phyloP scores from a whole-genome alignment of 805 yeast species.

The Cyberlindnera japonica region DNA sequence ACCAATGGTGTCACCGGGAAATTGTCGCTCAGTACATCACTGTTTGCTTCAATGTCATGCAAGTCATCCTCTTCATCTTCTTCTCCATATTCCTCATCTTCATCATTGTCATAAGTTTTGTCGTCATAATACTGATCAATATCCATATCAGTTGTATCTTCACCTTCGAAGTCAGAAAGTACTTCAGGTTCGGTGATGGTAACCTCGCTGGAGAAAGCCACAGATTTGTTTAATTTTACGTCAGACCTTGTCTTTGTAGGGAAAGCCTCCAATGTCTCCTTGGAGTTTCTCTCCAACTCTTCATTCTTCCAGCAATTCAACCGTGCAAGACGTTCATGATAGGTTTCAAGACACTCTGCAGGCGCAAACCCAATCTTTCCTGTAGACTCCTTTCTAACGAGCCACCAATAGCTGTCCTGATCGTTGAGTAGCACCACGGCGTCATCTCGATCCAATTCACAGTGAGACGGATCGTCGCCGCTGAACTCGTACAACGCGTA shows the following conservation, averaged over 20 bases:
- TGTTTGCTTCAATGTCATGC: conserved; percentile 18
- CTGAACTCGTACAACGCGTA: conserved; percentile 84
- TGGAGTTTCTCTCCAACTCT: conserved; percentile 35
- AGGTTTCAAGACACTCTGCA: conserved; percentile 91
- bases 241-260: conserved; percentile 1
- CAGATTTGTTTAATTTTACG: conserved; percentile 17
- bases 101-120: conserved; percentile 4
- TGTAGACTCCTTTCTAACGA: conserved; percentile 57
- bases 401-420: conserved; percentile 96
- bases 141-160: background rate
- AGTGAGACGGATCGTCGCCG: conserved; percentile 93
- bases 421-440: conserved; percentile 81
- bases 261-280: conserved; percentile 11
- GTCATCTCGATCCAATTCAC: conserved; percentile 74
- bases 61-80: conserved; percentile 14
- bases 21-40: conserved; percentile 21
- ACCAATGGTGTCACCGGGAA: conserved; percentile 24
- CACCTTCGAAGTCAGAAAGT: conserved; percentile 6
- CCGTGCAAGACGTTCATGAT: conserved; percentile 85
- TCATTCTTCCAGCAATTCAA: conserved; percentile 91
- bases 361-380: conserved; percentile 91
- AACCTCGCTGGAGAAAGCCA: conserved; percentile 20
- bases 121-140: background rate
- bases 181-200: conserved; percentile 16
- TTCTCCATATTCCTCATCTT: conserved; percentile 9